A percentile compares a stretch with the other conserved stretches of the same genome.
phyloP scores from a whole-genome alignment of 305 asterid genomes.

The Solanum hybrid region DNA sequence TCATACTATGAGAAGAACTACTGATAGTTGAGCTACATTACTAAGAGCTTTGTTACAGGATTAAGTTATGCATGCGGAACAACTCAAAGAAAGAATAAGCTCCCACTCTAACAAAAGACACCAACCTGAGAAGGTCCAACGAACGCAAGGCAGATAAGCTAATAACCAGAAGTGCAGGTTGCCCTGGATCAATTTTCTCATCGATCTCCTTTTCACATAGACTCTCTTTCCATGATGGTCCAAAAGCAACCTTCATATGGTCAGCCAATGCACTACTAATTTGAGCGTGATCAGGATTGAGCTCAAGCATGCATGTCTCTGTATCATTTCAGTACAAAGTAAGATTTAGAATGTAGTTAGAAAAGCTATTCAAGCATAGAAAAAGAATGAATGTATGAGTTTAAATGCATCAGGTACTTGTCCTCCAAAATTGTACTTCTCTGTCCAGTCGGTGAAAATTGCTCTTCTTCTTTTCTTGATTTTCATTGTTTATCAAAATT shows the following conservation, averaged over 20 bases:
- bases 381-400: not conserved
- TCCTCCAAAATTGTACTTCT: not conserved
- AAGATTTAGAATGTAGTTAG: not conserved
- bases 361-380: not conserved
- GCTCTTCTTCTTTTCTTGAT: not conserved
- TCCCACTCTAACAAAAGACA: not conserved
- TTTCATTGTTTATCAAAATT: not conserved
- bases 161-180: constrained; percentile 75
- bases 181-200: constrained; percentile 65
- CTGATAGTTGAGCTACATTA: not conserved
- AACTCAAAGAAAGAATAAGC: not conserved
- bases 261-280: constrained; percentile 38
- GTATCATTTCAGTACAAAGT: constrained; percentile 2
- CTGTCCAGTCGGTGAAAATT: not conserved
- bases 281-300: constrained; percentile 23
- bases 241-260: constrained; percentile 59
- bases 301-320: constrained; percentile 59
- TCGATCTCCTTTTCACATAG: constrained; percentile 43
- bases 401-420: not conserved
- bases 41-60: not conserved
- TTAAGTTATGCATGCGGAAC: not conserved
- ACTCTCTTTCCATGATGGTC: constrained; percentile 56
- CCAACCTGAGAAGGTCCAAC: constrained; percentile 61
- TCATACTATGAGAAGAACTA: too few relatives aligned
- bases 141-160: constrained; percentile 70